Percentiles rank a stretch among this genome's conserved stretches.
These are phyloP conservation scores for Petrea volubilis DNA, from an alignment of 257 asterid genomes.

Conservation along the genomic window DNA sequence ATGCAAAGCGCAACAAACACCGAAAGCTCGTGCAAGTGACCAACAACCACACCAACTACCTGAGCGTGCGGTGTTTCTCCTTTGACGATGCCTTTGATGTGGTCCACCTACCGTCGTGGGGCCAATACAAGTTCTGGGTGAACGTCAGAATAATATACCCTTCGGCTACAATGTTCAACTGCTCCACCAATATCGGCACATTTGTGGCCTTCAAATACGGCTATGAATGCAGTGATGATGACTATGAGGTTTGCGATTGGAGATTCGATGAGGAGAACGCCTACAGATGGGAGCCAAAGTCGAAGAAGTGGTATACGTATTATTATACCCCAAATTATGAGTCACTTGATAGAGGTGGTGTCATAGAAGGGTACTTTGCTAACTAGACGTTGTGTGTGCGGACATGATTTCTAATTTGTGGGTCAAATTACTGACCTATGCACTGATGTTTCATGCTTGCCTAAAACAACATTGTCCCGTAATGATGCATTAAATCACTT, in stretches of 20 bases:
- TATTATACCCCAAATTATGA: slow-evolving; percentile 72
- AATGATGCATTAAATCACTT: not conserved
- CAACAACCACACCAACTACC: slow-evolving; percentile 63
- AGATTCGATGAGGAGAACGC: slow-evolving; percentile 51
- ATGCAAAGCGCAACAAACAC: not conserved
- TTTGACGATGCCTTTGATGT: slow-evolving; percentile 34
- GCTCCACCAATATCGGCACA: slow-evolving; percentile 83
- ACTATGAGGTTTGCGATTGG: slow-evolving; percentile 51
- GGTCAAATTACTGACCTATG: too few relatives aligned
- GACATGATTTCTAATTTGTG: too few relatives aligned
- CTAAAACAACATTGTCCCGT: too few relatives aligned
- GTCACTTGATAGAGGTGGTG: slow-evolving; percentile 77
- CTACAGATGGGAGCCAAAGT: slow-evolving; percentile 34
- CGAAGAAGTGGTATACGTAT: slow-evolving; percentile 17
- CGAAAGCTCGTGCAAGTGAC: slow-evolving; percentile 35
- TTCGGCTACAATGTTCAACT: slow-evolving; percentile 71
- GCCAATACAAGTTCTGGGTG: slow-evolving; percentile 36
- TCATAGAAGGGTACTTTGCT: slow-evolving; percentile 59
- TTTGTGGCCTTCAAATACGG: slow-evolving; percentile 48
- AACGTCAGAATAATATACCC: slow-evolving; percentile 31
- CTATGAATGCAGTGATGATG: slow-evolving; percentile 31
- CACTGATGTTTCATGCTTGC: too few relatives aligned
- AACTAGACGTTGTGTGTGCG: too few relatives aligned
- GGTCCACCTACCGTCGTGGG: slow-evolving; percentile 44
- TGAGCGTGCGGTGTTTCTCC: slow-evolving; percentile 61